Evolutionary conservation across 306 rosid species (phyloP).

Genomic region (Mucuna pruriens): DNA sequence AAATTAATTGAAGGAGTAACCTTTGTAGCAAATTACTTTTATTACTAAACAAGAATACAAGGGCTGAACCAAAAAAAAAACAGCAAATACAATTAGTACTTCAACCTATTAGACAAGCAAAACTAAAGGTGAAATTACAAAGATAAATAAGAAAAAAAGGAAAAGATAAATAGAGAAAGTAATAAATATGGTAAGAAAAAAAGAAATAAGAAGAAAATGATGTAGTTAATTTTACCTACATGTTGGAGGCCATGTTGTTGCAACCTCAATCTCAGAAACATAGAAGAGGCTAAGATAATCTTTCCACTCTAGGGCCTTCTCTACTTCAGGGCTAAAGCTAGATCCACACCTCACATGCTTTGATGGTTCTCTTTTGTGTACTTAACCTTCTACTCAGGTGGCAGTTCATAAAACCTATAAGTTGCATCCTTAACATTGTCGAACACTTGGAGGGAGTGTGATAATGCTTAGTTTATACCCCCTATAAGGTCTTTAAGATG

Average conservation of each 20-base stretch:
- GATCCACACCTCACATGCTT: slow-evolving; percentile 54
- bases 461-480: too few species aligned
- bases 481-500: too few species aligned
- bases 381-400: slow-evolving; percentile 56
- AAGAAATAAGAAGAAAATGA: too few species aligned
- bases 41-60: neutral
- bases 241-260: slow-evolving; percentile 54
- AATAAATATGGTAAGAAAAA: too few species aligned
- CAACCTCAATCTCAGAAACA: slow-evolving; percentile 64
- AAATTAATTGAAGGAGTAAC: neutral
- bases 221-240: slow-evolving; percentile 57
- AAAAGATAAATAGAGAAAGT: too few species aligned
- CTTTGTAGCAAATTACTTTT: neutral
- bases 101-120: neutral
- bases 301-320: slow-evolving; percentile 73
- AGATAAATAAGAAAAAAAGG: neutral
- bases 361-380: slow-evolving; percentile 42
- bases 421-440: slow-evolving; percentile 57
- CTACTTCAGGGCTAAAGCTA: slow-evolving; percentile 57
- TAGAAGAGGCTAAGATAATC: slow-evolving; percentile 63
- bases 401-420: slow-evolving; percentile 50
- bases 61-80: neutral
- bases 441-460: slow-evolving; percentile 44
- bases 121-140: neutral
- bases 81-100: neutral